Conservation (phyloP, 2,329 filamentous ascomycete genomes). For the Canariomyces notabilis region DNA sequence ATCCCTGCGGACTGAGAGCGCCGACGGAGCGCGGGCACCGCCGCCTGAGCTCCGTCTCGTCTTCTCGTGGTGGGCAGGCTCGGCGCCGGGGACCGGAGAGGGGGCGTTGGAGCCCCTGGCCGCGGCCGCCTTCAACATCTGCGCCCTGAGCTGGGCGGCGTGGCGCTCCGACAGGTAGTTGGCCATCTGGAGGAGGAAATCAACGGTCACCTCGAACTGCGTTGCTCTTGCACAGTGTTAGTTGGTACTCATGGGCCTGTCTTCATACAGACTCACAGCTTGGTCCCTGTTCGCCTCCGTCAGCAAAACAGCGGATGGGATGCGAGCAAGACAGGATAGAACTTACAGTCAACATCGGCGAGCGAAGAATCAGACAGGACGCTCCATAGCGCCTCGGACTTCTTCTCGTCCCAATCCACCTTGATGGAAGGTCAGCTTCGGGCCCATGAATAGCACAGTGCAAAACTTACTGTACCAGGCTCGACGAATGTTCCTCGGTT, state of each 20-base stretch:
- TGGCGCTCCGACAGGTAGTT: constrained; percentile 91
- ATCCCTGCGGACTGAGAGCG: constrained; percentile 54
- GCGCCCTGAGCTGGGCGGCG: constrained; percentile 80
- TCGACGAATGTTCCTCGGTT: constrained; percentile 83
- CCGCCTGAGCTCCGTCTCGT: constrained; percentile 50
- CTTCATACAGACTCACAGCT: constrained; percentile 52
- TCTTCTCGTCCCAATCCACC: constrained; percentile 83
- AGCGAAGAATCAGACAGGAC: constrained; percentile 77
- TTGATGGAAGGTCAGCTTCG: constrained; percentile 35
- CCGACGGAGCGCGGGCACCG: constrained; percentile 45
- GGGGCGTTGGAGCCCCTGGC: constrained; percentile 51
- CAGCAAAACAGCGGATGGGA: constrained; percentile 5
- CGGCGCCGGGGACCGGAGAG: constrained; percentile 52
- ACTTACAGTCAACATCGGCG: constrained; percentile 79
- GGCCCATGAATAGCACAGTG: constrained; percentile 13
- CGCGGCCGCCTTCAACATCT: constrained; percentile 67
- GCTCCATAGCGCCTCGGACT: constrained; percentile 87
- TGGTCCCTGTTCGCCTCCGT: constrained; percentile 56
- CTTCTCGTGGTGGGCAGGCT: constrained; percentile 37
- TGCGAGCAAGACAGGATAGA: neutral
- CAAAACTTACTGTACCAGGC: constrained; percentile 66
- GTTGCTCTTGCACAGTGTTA: constrained; percentile 50
- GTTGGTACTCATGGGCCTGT: neutral
- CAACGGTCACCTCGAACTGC: constrained; percentile 76
- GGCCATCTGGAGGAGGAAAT: constrained; percentile 88